phyloP scores from a whole-genome alignment of 441 rosid species.

The Metrosideros polymorpha region DNA sequence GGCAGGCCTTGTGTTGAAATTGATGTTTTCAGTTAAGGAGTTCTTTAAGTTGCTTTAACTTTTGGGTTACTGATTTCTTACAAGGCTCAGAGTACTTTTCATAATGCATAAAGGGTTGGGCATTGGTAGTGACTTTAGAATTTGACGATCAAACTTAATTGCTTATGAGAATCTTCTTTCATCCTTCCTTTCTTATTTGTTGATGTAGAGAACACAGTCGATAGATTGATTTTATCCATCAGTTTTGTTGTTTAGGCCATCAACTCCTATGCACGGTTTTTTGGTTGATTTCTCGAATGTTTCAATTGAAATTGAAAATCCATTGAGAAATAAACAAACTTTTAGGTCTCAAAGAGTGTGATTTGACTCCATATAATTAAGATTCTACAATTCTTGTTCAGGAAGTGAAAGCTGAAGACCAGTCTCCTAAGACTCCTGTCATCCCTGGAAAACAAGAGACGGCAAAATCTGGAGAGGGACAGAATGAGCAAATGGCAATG shows the following conservation, averaged over 20 bases:
- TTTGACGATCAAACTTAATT: not conserved
- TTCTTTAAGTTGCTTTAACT: not conserved
- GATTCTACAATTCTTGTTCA: not conserved
- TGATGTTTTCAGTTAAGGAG: not conserved
- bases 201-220: constrained; percentile 5
- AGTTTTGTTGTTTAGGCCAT: not conserved
- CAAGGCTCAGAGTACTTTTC: not conserved
- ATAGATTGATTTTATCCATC: not conserved
- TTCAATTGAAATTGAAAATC: not conserved
- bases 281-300: not conserved
- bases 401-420: constrained; percentile 11
- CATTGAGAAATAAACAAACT: not conserved
- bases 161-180: not conserved
- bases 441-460: constrained; percentile 16
- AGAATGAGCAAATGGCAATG: constrained; percentile 15
- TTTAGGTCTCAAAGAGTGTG: not conserved
- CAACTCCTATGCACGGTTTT: not conserved
- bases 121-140: not conserved
- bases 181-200: not conserved
- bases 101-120: not conserved
- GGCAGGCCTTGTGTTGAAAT: not conserved
- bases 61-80: not conserved
- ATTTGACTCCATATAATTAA: not conserved
- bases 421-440: constrained; percentile 15
- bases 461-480: constrained; percentile 19